phyloP scores from a whole-genome alignment of 345 rosid species.

The Garcia nutans region DNA sequence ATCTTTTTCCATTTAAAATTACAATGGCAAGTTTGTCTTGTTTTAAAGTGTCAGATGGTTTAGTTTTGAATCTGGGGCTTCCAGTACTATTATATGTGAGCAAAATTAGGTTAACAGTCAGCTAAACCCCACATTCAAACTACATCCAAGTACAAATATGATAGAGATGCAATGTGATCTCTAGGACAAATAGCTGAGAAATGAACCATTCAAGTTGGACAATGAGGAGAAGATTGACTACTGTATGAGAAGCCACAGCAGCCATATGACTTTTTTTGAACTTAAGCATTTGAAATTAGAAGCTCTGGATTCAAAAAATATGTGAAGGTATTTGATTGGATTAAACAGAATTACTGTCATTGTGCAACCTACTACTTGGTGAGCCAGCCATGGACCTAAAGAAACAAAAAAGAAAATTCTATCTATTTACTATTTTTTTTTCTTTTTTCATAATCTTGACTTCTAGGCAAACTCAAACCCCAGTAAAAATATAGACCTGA shows the following conservation, averaged over 20 bases:
- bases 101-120: neutral
- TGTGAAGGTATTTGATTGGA: neutral
- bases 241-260: neutral
- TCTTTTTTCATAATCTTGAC: too few species aligned
- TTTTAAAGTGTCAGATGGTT: neutral
- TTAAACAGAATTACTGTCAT: neutral
- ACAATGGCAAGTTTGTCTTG: neutral
- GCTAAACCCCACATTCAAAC: neutral
- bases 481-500: too few species aligned
- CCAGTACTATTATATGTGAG: neutral
- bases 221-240: neutral
- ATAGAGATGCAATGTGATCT: neutral
- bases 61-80: neutral
- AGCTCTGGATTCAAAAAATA: too few species aligned
- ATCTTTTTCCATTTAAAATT: neutral
- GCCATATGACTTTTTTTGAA: neutral
- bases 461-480: neutral
- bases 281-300: too few species aligned
- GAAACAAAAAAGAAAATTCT: neutral
- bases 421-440: neutral
- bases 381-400: neutral
- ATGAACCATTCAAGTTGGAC: neutral
- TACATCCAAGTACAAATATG: neutral
- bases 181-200: neutral
- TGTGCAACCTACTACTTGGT: neutral